Base-by-base conservation (phyloP, 2,329 filamentous ascomycete species). In the Rhexocercosporidium sp. region DNA sequence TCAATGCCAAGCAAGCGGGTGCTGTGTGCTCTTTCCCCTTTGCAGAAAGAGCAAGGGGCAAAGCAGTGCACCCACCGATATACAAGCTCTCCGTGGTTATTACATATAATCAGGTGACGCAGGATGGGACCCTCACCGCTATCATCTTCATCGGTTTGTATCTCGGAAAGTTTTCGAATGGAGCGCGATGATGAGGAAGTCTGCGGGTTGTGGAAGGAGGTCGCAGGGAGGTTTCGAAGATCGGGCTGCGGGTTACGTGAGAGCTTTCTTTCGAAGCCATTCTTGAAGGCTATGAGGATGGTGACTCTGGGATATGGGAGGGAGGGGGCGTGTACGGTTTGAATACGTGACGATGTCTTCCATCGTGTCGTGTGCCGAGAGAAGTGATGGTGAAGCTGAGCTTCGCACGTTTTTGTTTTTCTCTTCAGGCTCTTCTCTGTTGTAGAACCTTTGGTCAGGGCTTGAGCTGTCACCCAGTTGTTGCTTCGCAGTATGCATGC, bases 21-120 rank as follows among this genome's bases (percentile, higher is more conserved):
- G 22, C 12, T 3, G 22, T 47, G 31, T 61, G 41, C 18, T 34
- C 39, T 4, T 5, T 4, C 7, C 25, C 20, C 20, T 12, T 12
- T 3, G 16, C 59, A 61, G 41, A 49, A 61, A 22, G 11, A 31
- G 59, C 41, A 61, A 1, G 29, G 18, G 8, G 16, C 3, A 14
- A 61, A 11, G 18, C 59, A 61, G 11, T 49, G 41, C 39, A 61
- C 34, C 41, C 25, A 61, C 16, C 59, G 25, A 37, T 61, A 25
- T 20, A 25, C 41, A 2, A 47, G 2, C 20, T 39, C 14, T 1
- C 41, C 25, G 14, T 25, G 49, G n/a, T 34, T 34, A 20, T 49
- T 41, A n/a, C 41, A 61, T 4, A 47, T 27, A 25, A 61, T 49
- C 29, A 31, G 41, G 49, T 61, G 41, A 6, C 59, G 59, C 7